A percentile compares a stretch with the other conserved stretches of the same genome.
Evolutionary conservation across 2,329 filamentous ascomycete genomes (phyloP).

Genomic region (Westerdykella sp.): DNA sequence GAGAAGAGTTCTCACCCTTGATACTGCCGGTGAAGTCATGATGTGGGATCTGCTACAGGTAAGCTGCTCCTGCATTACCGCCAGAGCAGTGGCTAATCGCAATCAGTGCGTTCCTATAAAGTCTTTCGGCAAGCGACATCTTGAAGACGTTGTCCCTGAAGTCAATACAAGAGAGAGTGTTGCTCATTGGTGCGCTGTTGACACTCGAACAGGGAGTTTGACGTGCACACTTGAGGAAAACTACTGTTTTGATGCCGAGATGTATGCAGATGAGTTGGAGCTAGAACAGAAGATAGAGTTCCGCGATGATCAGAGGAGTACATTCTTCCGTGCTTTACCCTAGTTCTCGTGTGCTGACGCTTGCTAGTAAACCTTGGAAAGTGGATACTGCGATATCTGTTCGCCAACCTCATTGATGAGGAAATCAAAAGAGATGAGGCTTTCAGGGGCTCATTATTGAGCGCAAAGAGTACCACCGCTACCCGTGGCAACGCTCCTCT

Average conservation of each 20-base stretch:
- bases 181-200: constrained; percentile 92
- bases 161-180: constrained; percentile 86
- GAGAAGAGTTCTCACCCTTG: constrained; percentile 79
- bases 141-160: constrained; percentile 83
- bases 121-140: constrained; percentile 88
- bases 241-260: constrained; percentile 94
- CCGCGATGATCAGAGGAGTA: constrained; percentile 88
- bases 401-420: constrained; percentile 81
- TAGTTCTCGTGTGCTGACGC: constrained; percentile 10
- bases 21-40: constrained; percentile 90
- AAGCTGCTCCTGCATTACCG: constrained; percentile 20
- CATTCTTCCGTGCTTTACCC: constrained; percentile 26
- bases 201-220: constrained; percentile 85
- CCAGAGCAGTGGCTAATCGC: constrained; percentile 9
- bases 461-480: constrained; percentile 54
- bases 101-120: constrained; percentile 73
- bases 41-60: constrained; percentile 91
- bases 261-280: constrained; percentile 86
- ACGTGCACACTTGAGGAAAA: constrained; percentile 89
- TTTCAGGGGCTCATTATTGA: constrained; percentile 63
- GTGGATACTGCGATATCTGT: constrained; percentile 91
- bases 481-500: constrained; percentile 54
- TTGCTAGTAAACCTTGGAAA: constrained; percentile 84
- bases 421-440: constrained; percentile 76
- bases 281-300: constrained; percentile 72